phyloP scores from a whole-genome alignment of 208 protist genomes.

The Trichomonas gallinae region DNA sequence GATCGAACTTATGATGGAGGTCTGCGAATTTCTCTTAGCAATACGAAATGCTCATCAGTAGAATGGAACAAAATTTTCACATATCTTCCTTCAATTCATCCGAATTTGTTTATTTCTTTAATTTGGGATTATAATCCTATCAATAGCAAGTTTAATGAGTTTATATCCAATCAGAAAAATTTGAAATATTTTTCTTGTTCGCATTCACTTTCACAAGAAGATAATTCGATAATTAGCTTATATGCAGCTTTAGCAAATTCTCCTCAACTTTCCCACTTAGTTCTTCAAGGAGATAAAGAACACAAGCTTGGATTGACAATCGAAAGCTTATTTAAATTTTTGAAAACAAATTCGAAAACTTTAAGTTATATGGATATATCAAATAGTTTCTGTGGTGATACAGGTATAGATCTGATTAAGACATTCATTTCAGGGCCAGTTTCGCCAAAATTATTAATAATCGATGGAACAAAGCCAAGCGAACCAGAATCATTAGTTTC shows the following conservation, averaged over 20 bases:
- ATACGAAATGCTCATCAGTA: not conserved
- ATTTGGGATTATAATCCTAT: not conserved
- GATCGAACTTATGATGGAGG: not conserved
- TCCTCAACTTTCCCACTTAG: not conserved
- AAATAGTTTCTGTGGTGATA: not conserved
- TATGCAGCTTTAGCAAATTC: not conserved
- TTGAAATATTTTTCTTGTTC: not conserved
- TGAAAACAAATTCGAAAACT: not conserved
- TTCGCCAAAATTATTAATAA: not conserved
- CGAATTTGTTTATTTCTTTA: not conserved
- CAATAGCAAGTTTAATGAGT: not conserved
- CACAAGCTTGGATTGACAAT: not conserved
- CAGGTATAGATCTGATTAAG: not conserved
- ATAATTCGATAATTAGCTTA: not conserved
- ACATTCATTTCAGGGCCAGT: not conserved
- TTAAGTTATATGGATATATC: not conserved
- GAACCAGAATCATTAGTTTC: not conserved
- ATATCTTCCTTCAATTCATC: not conserved
- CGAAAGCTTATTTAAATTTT: not conserved
- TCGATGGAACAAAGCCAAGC: not conserved
- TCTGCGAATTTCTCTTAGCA: not conserved
- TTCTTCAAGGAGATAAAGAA: not conserved
- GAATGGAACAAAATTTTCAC: not conserved
- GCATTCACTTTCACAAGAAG: not conserved
- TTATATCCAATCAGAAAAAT: not conserved